Evolutionary conservation across 441 rosid genomes (phyloP), one percentile per base, ranked within the genome.

Genomic region (Bruguiera hainesii): DNA sequence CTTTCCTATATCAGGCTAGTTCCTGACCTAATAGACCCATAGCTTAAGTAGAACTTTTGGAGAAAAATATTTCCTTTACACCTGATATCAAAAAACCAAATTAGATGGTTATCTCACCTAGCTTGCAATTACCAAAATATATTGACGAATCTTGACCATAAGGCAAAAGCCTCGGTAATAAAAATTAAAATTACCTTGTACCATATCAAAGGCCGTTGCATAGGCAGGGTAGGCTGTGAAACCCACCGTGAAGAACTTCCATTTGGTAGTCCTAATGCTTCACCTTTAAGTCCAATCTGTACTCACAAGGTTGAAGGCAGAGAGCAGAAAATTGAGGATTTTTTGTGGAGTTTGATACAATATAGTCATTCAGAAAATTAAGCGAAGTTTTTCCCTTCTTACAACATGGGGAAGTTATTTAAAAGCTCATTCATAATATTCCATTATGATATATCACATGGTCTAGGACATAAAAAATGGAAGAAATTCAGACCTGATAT

Each of bases 221-320:
- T 88, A 31, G 97, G 98, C 74, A 95, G 74, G 60, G 78, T 71
- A 64, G 95, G 71, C 65, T 78, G 73, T 71, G 91, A 82, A 79
- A 71, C 63, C 98, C 97, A 95, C 65, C 79, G 76, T 15, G 93
- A 74, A 72, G 97, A 85, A 69, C 80, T 85, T 81, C 93, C 93
- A 64, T 78, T 90, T 11, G 87, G 61, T 19, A 92, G 75, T 63
- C 82, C 89, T 71, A 69, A 76, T 66, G 78, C 98, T 82, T 95
- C 98, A 23, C 98, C 98, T 81, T 89, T 78, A 74, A 95, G 93
- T 67, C 98, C 99, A 58, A 85, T 70, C 99, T 92, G 81, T 64
- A 71, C 3, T 71, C 57, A 75, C 50, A 62, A 70, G 59, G 71
- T 9, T 30, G 26, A 69, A 64, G 23, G 37, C 18, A 51, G 29